Evolutionary conservation across 805 yeast species (phyloP), one percentile per base, ranked within the genome.

Genomic region (Metschnikowia reukaufii): DNA sequence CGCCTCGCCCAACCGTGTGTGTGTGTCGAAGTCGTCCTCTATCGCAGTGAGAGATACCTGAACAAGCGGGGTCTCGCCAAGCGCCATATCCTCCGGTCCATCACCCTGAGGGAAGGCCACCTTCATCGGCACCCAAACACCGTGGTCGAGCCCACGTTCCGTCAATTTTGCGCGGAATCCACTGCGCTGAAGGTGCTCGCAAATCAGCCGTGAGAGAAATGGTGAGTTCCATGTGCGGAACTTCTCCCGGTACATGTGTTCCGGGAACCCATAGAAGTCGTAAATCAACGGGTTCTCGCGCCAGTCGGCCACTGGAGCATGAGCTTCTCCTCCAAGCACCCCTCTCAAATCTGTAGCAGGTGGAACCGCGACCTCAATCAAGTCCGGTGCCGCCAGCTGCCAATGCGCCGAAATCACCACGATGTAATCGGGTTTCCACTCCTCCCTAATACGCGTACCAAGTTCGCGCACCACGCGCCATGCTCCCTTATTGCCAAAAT

Each of bases 81-180:
- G 51, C 46, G 77, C 81, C 42, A 57, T 49, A 7, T 9, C 47
- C 3, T 30, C 32, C n/a, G n/a, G n/a, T 10, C 13, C 29, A 2
- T 7, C 21, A 13, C 16, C 15, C 31, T 25, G 36, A 2, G 40
- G 33, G 47, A 86, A 85, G 6, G 88, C 88, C 19, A 84, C 86
- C 58, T 84, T 81, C 49, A 83, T 72, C 1, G 92, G 92, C 5
- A 84, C 90, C 89, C 92, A 87, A 6, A 74, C 83, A 6, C 96
- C 96, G 65, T 87, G 95, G 60, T 87, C 96, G 18, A 88, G 64
- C 8, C 94, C 94, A 46, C 94, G 68, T n/a, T 66, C 60, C 0
- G 76, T 70, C 8, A 79, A 49, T 21, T 65, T 63, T 0, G 82
- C 64, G 2, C 66, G 55, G 41, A 83, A 68, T 0, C 83, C 85